Evolutionary conservation across 2,329 filamentous ascomycete species (phyloP), one percentile per base, ranked within the genome.

Genomic region (Penicillium sp.): DNA sequence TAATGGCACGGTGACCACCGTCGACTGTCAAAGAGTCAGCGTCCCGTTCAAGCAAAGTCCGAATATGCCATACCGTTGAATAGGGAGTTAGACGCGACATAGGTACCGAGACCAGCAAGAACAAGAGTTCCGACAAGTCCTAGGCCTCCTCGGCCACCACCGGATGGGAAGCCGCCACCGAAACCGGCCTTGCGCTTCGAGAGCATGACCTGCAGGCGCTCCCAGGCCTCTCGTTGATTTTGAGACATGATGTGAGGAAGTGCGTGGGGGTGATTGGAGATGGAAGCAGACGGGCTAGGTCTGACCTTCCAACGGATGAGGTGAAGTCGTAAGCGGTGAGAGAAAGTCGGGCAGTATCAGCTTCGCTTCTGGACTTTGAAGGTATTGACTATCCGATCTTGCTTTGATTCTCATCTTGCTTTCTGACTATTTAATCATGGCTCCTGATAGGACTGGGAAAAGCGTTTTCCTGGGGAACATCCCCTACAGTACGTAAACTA

Each of bases 1-100:
- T 99, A 83, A 99, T 99, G 62, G 94, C 94, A 72, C 94, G 88
- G 77, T 97, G 94, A 79, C 94, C 94, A 87, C 94, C 94, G 72
- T 99, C 94, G 67, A 99, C 94, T 86, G 48, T 8, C 58, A 50
- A 47, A 54, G 27, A 61, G 61, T 61, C 53, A 65, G 31, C 38
- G 59, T 48, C 31, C 22, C 13, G 36, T 7, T 11, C 5, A n/a
- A 42, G 16, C 16, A 36, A n/a, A 34, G 6, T 5, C 16, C 32
- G 6, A 62, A 10, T 14, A 16, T 14, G 5, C 13, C 67, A 59
- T 73, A 87, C 85, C 85, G 78, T 88, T 88, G 76, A 88, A 88
- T 7, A 88, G 80, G 45, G 85, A 81, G 73, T 87, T 87, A 40
- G 75, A 77, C 29, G 74, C 47, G 41, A 70, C 72, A 58, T 71